Percentiles rank a stretch among this genome's conserved stretches.
Evolutionary conservation across 306 rosid species (phyloP).

Genomic region (Ceratonia siliqua): DNA sequence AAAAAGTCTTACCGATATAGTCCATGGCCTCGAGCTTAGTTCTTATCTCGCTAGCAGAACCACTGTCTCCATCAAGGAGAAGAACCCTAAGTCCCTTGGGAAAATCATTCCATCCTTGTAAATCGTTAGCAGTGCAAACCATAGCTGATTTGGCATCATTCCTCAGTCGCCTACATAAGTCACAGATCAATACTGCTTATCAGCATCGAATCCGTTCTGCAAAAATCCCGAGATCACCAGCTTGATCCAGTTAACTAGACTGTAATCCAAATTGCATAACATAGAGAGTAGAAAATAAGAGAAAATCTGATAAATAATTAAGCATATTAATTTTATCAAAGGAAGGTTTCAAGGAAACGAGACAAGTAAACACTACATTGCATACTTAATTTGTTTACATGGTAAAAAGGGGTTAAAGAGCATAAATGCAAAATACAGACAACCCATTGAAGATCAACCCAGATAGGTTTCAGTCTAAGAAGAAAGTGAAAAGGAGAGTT

Average conservation of each 20-base stretch:
- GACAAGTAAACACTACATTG: neutral
- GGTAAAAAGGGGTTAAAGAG: neutral
- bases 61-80: constrained; percentile 74
- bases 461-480: neutral
- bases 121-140: constrained; percentile 96
- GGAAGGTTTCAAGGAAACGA: neutral
- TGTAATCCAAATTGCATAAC: neutral
- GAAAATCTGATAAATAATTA: neutral
- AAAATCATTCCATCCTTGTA: constrained; percentile 92
- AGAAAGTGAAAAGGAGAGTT: constrained; percentile 2
- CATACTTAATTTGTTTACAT: constrained; percentile 19
- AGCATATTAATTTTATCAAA: neutral
- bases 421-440: constrained; percentile 27
- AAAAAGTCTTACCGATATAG: constrained; percentile 62
- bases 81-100: constrained; percentile 96
- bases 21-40: constrained; percentile 88
- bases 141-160: constrained; percentile 99
- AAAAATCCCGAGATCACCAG: constrained; percentile 35
- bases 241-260: constrained; percentile 32
- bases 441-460: constrained; percentile 16
- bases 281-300: neutral
- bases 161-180: constrained; percentile 48
- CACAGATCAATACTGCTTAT: constrained; percentile 40
- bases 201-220: constrained; percentile 47
- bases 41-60: constrained; percentile 69